Base-by-base conservation (phyloP, 805 yeast species). In the Starmerella vaccinii region DNA sequence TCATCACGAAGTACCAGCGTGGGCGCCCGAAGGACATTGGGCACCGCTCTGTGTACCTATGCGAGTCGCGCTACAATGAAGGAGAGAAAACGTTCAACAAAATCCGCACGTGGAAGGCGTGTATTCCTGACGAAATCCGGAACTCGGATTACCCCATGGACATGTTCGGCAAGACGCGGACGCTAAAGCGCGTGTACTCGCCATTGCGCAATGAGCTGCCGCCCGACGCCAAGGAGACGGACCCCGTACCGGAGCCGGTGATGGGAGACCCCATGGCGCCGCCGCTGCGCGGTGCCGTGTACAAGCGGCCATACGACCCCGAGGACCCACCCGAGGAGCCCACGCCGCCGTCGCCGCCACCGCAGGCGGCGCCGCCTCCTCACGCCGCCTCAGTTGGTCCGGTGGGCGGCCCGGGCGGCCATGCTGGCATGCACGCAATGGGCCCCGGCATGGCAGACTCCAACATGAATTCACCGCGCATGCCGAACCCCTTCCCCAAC, bases 71-170 rank as follows among this genome's bases (percentile, higher is more conserved):
- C 62, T 92, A 89, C 68, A 90, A 90, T 64, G 97, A 90, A 64
- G 75, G 78, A 49, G 95, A 86, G 61, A 85, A 86, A 65, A 81
- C 81, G 26, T 92, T 92, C 73, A 92, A 90, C 68, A 84, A 90
- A 64, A 92, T 92, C 61, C 77, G 97, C 63, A 90, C 98, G 2
- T 92, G 98, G 98, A 90, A 87, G 67, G 97, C 97, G 6, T 92
- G 97, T 71, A 74, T 92, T 58, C 98, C 98, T 0, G 97, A 92
- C 67, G 97, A 90, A 66, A 84, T 90, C 44, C 79, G 97, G 61
- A 88, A 84, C 57, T 55, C 59, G 3, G 74, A 70, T 56, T 71
- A 71, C 53, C 65, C 67, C 16, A 70, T 70, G 73, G 70, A 66
- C 43, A 60, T 69, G 49, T 90, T 85, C 61, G 97, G 89, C 61